Base-by-base conservation (phyloP, 169 alveolate species). In the Plasmodium malariae region DNA sequence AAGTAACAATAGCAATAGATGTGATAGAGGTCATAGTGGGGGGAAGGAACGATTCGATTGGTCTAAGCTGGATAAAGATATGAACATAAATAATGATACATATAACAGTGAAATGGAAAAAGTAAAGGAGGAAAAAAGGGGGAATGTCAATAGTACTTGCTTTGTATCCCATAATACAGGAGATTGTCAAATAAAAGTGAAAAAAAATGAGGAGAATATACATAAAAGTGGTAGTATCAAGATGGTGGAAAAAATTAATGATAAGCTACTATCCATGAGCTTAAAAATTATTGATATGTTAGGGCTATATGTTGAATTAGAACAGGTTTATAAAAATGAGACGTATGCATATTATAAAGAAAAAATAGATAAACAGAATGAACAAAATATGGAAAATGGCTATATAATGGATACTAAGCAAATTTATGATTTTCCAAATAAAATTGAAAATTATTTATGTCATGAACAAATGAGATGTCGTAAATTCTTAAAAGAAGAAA, bases 391-490 rank as follows among this genome's bases (percentile, higher is more conserved):
- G 14, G 69, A 28, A 12, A 65, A 17, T 26, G 34, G 7, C n/a
- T 4, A 28, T 5, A 21, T 4, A 24, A 34, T 30, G 19, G 24
- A 65, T 26, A 59, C 21, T 14, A 34, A 49, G n/a, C 17, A 37
- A 1, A 37, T 14, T 14, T 59, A 57, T 67, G 67, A 65, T 71
- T 71, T 80, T 3, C 90, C 90, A 37, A 57, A n/a, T 26, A 60
- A 49, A 51, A 37, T 80, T 12, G 90, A 80, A 54, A 80, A 80
- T 51, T 67, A 26, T 43, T 60, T 80, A 43, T 80, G 85, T 70
- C 90, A 80, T 57, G 90, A 80, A 67, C 83, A 80, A 67, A 67
- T 80, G 54, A 57, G 90, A 51, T 60, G 90, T 51, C 63, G 59
- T 21, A 80, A 67, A 65, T 80, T 80, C 54, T 65, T 80, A 59